Evolutionary conservation across 805 yeast genomes (phyloP).

Genomic region (Candida patagonica): DNA sequence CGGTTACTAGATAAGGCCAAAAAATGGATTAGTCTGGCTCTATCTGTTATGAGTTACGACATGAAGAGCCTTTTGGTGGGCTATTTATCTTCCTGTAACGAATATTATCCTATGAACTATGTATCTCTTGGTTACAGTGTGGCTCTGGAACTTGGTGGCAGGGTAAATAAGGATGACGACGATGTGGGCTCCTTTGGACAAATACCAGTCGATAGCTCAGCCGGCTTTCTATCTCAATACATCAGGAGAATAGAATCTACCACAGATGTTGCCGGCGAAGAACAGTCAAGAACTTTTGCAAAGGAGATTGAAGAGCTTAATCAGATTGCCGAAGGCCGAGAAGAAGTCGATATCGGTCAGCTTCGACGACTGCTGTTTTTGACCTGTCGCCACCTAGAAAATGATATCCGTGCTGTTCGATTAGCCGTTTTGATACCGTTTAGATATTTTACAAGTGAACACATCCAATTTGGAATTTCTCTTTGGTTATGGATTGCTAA

Average conservation of each 20-base stretch:
- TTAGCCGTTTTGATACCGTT: constrained; percentile 50
- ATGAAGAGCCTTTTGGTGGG: constrained; percentile 70
- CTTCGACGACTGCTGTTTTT: constrained; percentile 28
- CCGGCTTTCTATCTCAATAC: constrained; percentile 68
- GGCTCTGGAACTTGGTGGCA: constrained; percentile 83
- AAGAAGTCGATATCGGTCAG: constrained; percentile 16
- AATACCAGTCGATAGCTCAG: constrained; percentile 42
- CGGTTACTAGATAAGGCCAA: constrained; percentile 49
- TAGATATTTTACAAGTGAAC: constrained; percentile 45
- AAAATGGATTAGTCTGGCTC: constrained; percentile 54
- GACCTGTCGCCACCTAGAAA: constrained; percentile 31
- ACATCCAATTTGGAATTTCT: constrained; percentile 58
- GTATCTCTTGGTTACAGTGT: constrained; percentile 78
- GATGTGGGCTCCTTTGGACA: constrained; percentile 39
- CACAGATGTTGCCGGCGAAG: constrained; percentile 2
- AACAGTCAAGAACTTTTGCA: background rate
- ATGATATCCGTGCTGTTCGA: constrained; percentile 16
- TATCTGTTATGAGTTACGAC: constrained; percentile 58
- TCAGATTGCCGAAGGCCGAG: background rate
- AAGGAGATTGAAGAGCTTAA: background rate
- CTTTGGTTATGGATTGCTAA: constrained; percentile 75
- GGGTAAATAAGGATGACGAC: constrained; percentile 54
- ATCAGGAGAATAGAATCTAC: constrained; percentile 50
- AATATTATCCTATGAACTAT: constrained; percentile 29
- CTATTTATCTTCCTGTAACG: constrained; percentile 49